A percentile compares a stretch with the other conserved stretches of the same genome.
These are phyloP conservation scores for Aegilops tauschii DNA, from an alignment of 176 grass and related monocot genomes.

Conservation along the genomic window DNA sequence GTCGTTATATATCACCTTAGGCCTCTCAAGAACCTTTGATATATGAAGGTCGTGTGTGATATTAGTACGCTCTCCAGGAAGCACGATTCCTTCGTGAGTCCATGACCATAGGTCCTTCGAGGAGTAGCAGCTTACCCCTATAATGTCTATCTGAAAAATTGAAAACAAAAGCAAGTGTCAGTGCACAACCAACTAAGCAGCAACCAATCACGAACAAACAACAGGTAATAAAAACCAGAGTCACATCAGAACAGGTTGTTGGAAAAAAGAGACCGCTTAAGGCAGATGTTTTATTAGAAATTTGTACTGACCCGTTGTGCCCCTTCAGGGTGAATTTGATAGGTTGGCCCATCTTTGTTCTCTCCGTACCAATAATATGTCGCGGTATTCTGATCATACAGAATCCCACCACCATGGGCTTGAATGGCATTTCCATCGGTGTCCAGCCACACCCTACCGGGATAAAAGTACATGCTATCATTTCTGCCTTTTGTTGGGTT, in stretches of 20 bases:
- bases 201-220: not conserved
- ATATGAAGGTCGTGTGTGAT: slow-evolving; percentile 68
- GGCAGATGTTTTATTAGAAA: not conserved
- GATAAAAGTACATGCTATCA: slow-evolving; percentile 67
- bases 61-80: slow-evolving; percentile 61
- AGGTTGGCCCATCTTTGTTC: slow-evolving; percentile 79
- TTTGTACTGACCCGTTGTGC: slow-evolving; percentile 51
- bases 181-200: not conserved
- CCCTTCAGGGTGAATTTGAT: slow-evolving; percentile 56
- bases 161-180: not conserved
- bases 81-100: slow-evolving; percentile 86
- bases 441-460: slow-evolving; percentile 78
- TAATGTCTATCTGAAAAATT: slow-evolving; percentile 77
- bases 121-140: slow-evolving; percentile 93
- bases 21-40: slow-evolving; percentile 89
- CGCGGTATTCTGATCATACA: slow-evolving; percentile 55
- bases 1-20: slow-evolving; percentile 88
- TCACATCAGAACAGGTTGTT: not conserved
- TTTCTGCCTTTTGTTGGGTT: slow-evolving; percentile 36
- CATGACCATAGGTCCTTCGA: slow-evolving; percentile 77
- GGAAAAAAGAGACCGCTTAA: not conserved
- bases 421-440: slow-evolving; percentile 83
- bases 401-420: slow-evolving; percentile 89
- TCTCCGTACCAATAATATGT: slow-evolving; percentile 97
- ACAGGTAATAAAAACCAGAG: slow-evolving; percentile 3